Percentiles rank a stretch among this genome's conserved stretches.
These are phyloP conservation scores for Phytophthora kernoviae DNA, from an alignment of 352 stramenopile species.

Conservation along the genomic window DNA sequence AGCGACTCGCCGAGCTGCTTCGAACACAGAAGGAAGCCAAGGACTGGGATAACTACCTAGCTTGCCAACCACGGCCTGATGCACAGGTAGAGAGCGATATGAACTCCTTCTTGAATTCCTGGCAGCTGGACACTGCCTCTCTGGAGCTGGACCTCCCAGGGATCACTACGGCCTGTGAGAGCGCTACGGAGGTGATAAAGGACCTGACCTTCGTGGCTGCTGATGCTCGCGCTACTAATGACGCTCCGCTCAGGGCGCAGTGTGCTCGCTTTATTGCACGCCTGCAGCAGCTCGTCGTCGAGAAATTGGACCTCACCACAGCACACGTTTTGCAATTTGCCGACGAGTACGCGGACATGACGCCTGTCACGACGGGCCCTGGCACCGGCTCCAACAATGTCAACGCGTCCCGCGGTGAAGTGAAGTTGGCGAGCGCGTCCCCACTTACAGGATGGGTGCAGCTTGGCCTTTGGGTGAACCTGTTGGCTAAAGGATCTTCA, in stretches of 20 bases:
- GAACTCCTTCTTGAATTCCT: conserved; percentile 85
- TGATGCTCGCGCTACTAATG: conserved; percentile 60
- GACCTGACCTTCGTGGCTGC: conserved; percentile 63
- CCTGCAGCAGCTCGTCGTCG: conserved; percentile 57
- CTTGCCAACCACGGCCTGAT: conserved; percentile 71
- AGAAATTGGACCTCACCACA: conserved; percentile 72
- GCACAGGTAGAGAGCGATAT: conserved; percentile 76
- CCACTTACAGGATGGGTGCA: conserved; percentile 46
- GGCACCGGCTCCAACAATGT: conserved; percentile 26
- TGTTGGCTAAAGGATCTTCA: conserved; percentile 72
- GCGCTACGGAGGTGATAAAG: conserved; percentile 62
- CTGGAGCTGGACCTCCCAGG: conserved; percentile 41
- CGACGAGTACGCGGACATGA: conserved; percentile 72
- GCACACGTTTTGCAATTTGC: conserved; percentile 75
- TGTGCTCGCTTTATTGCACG: conserved; percentile 52
- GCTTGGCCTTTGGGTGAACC: conserved; percentile 75
- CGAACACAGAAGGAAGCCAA: conserved; percentile 65
- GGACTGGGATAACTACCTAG: conserved; percentile 80
- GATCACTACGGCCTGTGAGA: conserved; percentile 54
- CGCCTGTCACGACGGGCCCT: conserved; percentile 9
- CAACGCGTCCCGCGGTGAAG: conserved; percentile 51
- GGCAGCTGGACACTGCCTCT: conserved; percentile 59
- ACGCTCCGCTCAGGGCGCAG: conserved; percentile 42
- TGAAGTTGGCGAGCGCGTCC: conserved; percentile 63
- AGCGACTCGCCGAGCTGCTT: conserved; percentile 65